These are phyloP conservation scores for Tricholomella constricta DNA, from an alignment of 768 basidiomycete species.

Conservation along the genomic window DNA sequence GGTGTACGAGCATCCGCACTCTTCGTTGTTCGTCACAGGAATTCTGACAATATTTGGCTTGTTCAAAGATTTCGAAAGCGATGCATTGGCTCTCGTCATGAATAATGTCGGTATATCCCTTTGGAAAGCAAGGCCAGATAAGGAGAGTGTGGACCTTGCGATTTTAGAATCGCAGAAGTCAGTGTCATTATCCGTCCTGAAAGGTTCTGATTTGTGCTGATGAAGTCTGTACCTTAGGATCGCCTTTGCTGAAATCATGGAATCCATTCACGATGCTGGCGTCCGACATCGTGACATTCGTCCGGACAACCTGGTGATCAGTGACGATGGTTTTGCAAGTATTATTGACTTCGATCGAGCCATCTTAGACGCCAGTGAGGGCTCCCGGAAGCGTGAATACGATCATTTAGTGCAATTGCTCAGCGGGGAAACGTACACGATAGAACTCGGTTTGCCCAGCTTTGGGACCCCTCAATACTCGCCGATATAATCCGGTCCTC, in stretches of 20 bases:
- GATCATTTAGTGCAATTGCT: too few relatives aligned
- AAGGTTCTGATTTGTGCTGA: neutral
- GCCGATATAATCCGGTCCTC: too few relatives aligned
- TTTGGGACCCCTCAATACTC: too few relatives aligned
- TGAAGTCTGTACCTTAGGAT: neutral
- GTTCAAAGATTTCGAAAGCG: slow-evolving; percentile 14
- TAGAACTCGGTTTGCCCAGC: too few relatives aligned
- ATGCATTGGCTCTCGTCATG: slow-evolving; percentile 8
- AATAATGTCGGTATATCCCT: slow-evolving; percentile 2
- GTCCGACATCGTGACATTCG: slow-evolving; percentile 2
- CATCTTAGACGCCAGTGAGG: neutral
- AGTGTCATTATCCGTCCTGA: neutral
- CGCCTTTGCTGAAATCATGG: neutral
- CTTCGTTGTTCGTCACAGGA: slow-evolving; percentile 2
- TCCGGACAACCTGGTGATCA: neutral
- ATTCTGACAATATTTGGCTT: slow-evolving; percentile 16
- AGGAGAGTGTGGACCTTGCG: neutral
- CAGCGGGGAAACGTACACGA: too few relatives aligned
- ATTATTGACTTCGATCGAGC: neutral
- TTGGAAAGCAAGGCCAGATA: neutral
- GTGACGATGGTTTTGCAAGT: neutral
- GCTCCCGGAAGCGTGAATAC: neutral
- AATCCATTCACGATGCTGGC: neutral
- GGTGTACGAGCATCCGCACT: slow-evolving; percentile 10
- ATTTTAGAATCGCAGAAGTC: neutral